Evolutionary conservation across 2,329 filamentous ascomycete genomes (phyloP).

Genomic region (Fusarium transvaalense): DNA sequence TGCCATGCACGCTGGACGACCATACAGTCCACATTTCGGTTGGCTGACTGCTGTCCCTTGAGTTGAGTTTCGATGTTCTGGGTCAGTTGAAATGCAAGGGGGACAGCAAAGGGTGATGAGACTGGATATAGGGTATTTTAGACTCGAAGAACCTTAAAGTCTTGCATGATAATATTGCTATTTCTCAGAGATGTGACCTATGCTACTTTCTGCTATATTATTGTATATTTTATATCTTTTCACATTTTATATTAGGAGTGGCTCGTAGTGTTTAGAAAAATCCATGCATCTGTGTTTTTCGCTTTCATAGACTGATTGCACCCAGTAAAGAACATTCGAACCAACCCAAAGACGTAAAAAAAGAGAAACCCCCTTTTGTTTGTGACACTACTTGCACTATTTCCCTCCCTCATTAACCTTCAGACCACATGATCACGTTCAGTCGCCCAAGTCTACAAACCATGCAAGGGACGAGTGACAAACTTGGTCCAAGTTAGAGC

Average conservation of each 20-base stretch:
- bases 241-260: fast-evolving
- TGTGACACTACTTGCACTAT: neutral
- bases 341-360: neutral
- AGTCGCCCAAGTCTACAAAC: neutral
- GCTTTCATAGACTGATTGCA: neutral
- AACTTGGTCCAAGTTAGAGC: neutral
- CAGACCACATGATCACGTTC: neutral
- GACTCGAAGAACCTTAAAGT: neutral
- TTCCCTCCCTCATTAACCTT: neutral
- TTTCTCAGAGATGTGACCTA: neutral
- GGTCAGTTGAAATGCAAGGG: conserved; percentile 1
- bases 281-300: neutral
- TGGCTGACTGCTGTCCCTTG: neutral
- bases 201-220: neutral
- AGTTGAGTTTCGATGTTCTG: neutral
- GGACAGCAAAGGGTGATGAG: neutral
- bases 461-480: conserved; percentile 22
- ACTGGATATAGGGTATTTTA: conserved; percentile 8
- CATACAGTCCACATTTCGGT: neutral
- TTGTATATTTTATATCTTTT: too few species aligned
- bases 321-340: neutral
- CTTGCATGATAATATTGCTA: neutral
- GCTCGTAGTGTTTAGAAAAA: neutral
- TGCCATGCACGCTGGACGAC: neutral
- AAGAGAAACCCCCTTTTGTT: neutral